phyloP scores from a whole-genome alignment of 805 yeast genomes.

The Komagataella pastoris region DNA sequence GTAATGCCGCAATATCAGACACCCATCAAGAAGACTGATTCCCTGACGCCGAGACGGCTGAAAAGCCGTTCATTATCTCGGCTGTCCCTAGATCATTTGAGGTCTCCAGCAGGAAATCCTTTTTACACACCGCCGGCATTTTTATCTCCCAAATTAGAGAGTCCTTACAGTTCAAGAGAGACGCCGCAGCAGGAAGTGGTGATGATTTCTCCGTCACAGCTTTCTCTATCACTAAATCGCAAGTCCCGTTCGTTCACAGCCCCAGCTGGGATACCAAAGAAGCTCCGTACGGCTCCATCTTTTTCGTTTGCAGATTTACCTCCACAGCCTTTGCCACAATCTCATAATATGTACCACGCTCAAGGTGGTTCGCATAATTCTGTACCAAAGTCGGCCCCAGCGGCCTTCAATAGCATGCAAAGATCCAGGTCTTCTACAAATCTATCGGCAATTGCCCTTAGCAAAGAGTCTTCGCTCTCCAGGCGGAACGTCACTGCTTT shows the following conservation, averaged over 20 bases:
- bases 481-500: not conserved
- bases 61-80: conserved; percentile 28
- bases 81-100: conserved; percentile 21
- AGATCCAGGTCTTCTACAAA: conserved; percentile 40
- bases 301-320: not conserved
- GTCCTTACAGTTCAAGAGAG: conserved; percentile 10
- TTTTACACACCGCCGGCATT: conserved; percentile 33
- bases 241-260: conserved; percentile 4
- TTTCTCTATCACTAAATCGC: conserved; percentile 4
- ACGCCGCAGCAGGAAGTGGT: not conserved
- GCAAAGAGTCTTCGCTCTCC: conserved; percentile 10
- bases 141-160: conserved; percentile 25
- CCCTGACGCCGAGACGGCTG: conserved; percentile 19
- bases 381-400: not conserved
- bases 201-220: not conserved
- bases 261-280: not conserved
- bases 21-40: conserved; percentile 9
- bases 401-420: conserved; percentile 3
- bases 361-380: not conserved
- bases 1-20: conserved; percentile 9
- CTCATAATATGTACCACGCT: not conserved
- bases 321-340: not conserved
- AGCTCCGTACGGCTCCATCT: conserved; percentile 1
- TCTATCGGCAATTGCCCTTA: conserved; percentile 37
- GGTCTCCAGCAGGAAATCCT: conserved; percentile 20